Percentiles rank a stretch among this genome's conserved stretches.
phyloP scores from a whole-genome alignment of 345 rosid genomes.

The Microcos paniculata region DNA sequence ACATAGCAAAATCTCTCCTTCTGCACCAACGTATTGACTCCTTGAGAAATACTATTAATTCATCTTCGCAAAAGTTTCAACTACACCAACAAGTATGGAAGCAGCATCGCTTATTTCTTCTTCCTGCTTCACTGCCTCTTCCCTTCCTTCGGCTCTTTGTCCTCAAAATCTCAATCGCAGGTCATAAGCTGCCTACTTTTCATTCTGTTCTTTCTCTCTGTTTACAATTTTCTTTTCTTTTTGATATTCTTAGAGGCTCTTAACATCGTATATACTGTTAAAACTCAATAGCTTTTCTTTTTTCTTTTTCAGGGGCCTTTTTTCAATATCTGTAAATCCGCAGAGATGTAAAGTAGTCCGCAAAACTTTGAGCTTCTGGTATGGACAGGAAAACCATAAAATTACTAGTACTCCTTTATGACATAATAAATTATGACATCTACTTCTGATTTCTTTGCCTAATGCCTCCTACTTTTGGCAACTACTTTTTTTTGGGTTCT shows the following conservation, averaged over 20 bases:
- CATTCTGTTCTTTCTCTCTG: not conserved
- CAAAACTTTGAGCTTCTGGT: constrained; percentile 32
- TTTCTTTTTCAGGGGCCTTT: constrained; percentile 12
- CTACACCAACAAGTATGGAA: constrained; percentile 27
- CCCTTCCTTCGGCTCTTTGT: constrained; percentile 23
- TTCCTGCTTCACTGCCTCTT: constrained; percentile 16
- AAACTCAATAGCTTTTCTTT: not conserved
- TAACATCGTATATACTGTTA: no score
- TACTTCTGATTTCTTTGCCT: not conserved
- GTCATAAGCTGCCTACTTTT: constrained; percentile 7
- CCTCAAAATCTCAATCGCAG: constrained; percentile 21
- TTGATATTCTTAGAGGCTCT: not conserved
- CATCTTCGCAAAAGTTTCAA: not conserved
- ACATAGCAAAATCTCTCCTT: not conserved
- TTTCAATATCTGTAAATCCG: constrained; percentile 6
- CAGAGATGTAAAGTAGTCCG: not conserved
- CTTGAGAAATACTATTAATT: not conserved
- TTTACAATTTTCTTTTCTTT: not conserved
- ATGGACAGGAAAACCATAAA: not conserved
- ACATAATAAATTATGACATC: no score
- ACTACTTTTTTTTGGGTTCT: not conserved
- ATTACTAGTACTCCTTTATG: not conserved
- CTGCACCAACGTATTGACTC: not conserved
- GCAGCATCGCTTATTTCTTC: constrained; percentile 31
- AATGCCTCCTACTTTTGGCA: not conserved